Evolutionary conservation across 768 basidiomycete species (phyloP).

Genomic region (Coprinopsis cinerea): DNA sequence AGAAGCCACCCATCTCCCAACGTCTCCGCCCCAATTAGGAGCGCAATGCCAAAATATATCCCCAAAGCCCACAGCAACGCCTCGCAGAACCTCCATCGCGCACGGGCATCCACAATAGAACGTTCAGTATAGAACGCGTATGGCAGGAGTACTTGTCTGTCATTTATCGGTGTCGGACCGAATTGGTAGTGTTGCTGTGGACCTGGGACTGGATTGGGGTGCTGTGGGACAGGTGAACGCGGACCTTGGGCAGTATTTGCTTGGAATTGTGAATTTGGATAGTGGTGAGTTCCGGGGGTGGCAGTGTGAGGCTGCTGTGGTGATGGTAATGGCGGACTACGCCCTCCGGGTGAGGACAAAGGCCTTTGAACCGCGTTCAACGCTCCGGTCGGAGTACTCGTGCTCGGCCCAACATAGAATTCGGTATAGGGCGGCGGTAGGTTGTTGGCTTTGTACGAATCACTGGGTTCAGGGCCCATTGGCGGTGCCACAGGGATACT

Average conservation of each 20-base stretch:
- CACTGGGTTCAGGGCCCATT: neutral
- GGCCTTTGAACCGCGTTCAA: neutral
- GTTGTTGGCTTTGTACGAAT: neutral
- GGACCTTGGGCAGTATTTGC: neutral
- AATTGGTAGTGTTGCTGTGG: constrained; percentile 20
- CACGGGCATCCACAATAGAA: constrained; percentile 29
- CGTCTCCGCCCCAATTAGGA: constrained; percentile 23
- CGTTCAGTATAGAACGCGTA: constrained; percentile 34
- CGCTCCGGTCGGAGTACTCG: neutral
- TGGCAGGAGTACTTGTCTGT: constrained; percentile 27
- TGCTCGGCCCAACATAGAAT: neutral
- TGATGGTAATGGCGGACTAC: neutral
- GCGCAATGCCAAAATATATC: constrained; percentile 22
- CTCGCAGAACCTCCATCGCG: constrained; percentile 31
- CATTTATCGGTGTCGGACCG: constrained; percentile 34
- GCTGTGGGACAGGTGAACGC: neutral
- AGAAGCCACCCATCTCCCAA: constrained; percentile 16
- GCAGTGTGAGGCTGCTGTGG: neutral
- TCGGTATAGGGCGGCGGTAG: constrained; percentile 16
- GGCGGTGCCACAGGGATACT: neutral
- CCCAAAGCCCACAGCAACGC: constrained; percentile 25
- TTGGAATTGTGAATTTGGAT: too few relatives aligned
- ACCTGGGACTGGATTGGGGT: neutral
- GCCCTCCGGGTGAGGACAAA: neutral
- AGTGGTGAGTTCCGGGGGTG: too few relatives aligned